Evolutionary conservation across 306 rosid species (phyloP).

Genomic region (Inga laurina): DNA sequence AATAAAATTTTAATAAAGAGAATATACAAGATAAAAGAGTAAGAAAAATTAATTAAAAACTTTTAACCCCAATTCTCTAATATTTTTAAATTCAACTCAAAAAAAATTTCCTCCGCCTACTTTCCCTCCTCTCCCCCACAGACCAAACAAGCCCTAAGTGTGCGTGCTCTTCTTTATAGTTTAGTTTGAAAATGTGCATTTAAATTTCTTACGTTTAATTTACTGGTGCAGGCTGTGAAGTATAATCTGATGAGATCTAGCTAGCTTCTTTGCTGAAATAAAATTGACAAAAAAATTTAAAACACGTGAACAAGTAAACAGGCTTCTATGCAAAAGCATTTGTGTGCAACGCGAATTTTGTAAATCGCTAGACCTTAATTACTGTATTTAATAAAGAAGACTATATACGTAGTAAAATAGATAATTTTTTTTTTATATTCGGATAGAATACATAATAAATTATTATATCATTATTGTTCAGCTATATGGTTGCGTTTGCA

Average conservation of each 20-base stretch:
- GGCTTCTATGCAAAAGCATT: neutral
- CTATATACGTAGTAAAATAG: neutral
- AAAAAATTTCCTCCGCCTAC: too few species aligned
- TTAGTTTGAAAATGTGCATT: neutral
- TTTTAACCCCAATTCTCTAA: too few species aligned
- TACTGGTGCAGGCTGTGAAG: neutral
- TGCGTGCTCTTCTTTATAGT: too few species aligned
- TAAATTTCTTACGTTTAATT: neutral
- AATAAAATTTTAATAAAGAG: too few species aligned
- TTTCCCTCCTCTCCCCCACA: too few species aligned
- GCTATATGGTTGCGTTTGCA: neutral
- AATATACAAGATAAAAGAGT: too few species aligned
- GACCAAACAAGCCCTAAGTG: too few species aligned
- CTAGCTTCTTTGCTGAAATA: too few species aligned
- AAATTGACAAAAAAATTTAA: too few species aligned
- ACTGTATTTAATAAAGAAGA: neutral
- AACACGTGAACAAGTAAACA: neutral
- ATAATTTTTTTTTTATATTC: neutral
- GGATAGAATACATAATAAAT: neutral
- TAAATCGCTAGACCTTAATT: neutral
- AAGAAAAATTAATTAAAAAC: too few species aligned
- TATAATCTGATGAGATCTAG: neutral
- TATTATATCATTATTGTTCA: neutral
- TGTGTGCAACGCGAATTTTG: neutral
- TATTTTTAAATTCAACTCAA: too few species aligned